Conservation (phyloP, 768 basidiomycete species). For the Collybia mongolica region DNA sequence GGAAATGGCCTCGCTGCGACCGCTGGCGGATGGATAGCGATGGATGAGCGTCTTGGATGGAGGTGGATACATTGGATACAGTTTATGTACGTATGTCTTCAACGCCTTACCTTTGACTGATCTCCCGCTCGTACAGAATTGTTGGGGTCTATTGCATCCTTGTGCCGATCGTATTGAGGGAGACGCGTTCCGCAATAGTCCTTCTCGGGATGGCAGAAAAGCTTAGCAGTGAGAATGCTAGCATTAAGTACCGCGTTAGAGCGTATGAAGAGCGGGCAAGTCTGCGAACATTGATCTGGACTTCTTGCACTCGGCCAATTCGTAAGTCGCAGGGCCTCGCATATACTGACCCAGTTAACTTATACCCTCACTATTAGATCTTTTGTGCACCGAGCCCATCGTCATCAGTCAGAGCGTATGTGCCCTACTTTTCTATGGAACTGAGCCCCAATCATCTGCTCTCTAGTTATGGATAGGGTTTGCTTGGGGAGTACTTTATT, state of each 20-base stretch:
- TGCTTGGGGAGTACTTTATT: conserved; percentile 74
- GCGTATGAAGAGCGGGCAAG: conserved; percentile 61
- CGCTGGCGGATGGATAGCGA: conserved; percentile 67
- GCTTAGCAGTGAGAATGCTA: conserved; percentile 62
- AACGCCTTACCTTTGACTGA: too few relatives aligned
- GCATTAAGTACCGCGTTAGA: conserved; percentile 58
- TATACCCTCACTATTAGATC: conserved; percentile 23
- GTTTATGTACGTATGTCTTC: conserved; percentile 43
- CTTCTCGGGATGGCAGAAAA: conserved; percentile 62
- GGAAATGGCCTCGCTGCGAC: conserved; percentile 66
- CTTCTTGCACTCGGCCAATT: conserved; percentile 70
- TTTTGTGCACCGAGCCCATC: conserved; percentile 71
- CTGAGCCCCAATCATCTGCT: too few relatives aligned
- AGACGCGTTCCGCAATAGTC: conserved; percentile 73
- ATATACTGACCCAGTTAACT: not conserved
- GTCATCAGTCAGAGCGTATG: conserved; percentile 72
- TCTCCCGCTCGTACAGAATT: conserved; percentile 33
- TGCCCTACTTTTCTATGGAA: conserved; percentile 6
- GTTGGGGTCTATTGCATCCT: conserved; percentile 48
- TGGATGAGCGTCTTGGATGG: conserved; percentile 59
- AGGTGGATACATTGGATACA: conserved; percentile 86
- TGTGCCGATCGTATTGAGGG: conserved; percentile 58
- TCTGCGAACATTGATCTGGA: conserved; percentile 58
- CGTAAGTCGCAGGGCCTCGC: conserved; percentile 40
- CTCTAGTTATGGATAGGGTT: conserved; percentile 66